Percentiles rank a stretch among this genome's conserved stretches.
phyloP scores from a whole-genome alignment of 371 early-diverging fungal genomes.

The Mortierella sp. region DNA sequence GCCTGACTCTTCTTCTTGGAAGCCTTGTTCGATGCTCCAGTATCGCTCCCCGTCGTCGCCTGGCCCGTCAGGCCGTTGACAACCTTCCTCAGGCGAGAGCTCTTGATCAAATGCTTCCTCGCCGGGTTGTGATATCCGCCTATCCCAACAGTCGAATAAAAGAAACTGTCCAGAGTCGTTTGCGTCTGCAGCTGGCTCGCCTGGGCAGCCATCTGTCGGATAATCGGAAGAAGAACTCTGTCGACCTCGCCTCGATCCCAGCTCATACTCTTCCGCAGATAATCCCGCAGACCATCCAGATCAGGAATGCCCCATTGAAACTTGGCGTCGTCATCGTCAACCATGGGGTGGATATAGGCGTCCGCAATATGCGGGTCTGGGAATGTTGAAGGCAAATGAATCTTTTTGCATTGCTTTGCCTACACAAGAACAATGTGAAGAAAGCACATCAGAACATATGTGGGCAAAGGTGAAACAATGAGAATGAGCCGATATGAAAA shows the following conservation, averaged over 20 bases:
- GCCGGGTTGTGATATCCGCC: slow-evolving; percentile 34
- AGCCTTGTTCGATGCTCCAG: slow-evolving; percentile 7
- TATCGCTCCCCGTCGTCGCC: slow-evolving; percentile 35
- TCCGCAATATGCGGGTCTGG: slow-evolving; percentile 83
- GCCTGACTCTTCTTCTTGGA: background rate
- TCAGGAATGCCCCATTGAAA: slow-evolving; percentile 93
- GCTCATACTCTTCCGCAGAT: slow-evolving; percentile 67
- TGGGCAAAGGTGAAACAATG: background rate
- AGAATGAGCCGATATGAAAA: background rate
- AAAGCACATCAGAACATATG: background rate
- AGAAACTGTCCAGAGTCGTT: slow-evolving; percentile 62
- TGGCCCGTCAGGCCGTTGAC: slow-evolving; percentile 55
- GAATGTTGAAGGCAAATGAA: slow-evolving; percentile 65
- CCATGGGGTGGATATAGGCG: slow-evolving; percentile 87
- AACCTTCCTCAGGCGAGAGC: slow-evolving; percentile 60
- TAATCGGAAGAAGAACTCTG: slow-evolving; percentile 82
- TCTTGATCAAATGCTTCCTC: slow-evolving; percentile 55
- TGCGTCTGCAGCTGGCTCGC: slow-evolving; percentile 57
- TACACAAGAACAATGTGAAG: background rate
- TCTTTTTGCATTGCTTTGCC: slow-evolving; percentile 54
- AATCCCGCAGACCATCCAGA: slow-evolving; percentile 79
- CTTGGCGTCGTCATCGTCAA: slow-evolving; percentile 73
- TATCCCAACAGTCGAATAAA: slow-evolving; percentile 44
- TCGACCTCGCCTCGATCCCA: slow-evolving; percentile 72
- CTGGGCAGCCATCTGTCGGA: slow-evolving; percentile 71